Base-by-base conservation (phyloP, 768 basidiomycete genomes). In the Sutorius australiensis region DNA sequence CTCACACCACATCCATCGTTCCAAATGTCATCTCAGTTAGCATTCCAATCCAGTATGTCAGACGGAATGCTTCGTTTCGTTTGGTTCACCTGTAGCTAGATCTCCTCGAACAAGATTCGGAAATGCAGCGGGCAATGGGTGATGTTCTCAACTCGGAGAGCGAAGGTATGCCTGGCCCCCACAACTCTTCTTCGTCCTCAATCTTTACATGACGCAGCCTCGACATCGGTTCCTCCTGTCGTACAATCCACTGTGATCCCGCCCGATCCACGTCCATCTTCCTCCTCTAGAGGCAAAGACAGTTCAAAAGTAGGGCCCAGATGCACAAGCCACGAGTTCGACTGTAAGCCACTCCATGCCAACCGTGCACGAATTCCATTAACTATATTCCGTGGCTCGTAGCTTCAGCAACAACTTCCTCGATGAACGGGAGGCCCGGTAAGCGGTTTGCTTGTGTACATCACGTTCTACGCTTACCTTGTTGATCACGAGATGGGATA, bases 91-190 rank as follows among this genome's bases (percentile, higher is more conserved):
- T 30, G 36, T 31, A 6, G 12, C 41, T 54, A 88, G 86, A 88
- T 70, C 72, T 87, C 14, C 66, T 88, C 51, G 84, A 87, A 19
- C 77, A 80, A 50, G 83, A 89, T 59, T 84, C 85, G 3, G 84
- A 84, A 59, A 88, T 89, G 87, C 83, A 82, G 49, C 76, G 78
- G 48, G 80, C 75, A 10, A 79, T 89, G 61, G 74, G 78, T 28
- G 80, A 74, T 19, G 61, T 82, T 52, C 78, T 81, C 48, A 81
- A 76, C 59, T 81, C 73, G 56, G 82, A 80, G 34, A 75, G 66
- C 34, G 74, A 75, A 62, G 64, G 64, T 65, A 56, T 51, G 52
- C 16, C 48, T 41, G 0, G 24, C 24, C 24, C 32, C 32, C 48
- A 5, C n/a, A 19, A 38, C 13, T n/a, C 14, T 16, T 33, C 16